Evolutionary conservation across 768 basidiomycete genomes (phyloP).

Genomic region (Suillus ampliporus): DNA sequence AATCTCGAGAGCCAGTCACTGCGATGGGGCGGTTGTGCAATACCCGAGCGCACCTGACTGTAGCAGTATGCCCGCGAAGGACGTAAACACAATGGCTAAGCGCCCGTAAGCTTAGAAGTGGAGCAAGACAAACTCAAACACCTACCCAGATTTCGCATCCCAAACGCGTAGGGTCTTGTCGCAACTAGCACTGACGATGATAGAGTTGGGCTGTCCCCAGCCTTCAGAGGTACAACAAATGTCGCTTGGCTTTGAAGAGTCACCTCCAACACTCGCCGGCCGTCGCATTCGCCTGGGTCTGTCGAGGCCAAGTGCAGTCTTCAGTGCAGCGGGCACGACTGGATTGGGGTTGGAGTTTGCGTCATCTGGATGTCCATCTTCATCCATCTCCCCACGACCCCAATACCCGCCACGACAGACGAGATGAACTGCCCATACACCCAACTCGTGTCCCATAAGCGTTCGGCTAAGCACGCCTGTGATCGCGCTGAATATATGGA

Average conservation of each 20-base stretch:
- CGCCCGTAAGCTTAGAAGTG: conserved; percentile 13
- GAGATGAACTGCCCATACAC: conserved; percentile 93
- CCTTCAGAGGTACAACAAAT: conserved; percentile 75
- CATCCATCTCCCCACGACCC: conserved; percentile 24
- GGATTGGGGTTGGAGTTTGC: conserved; percentile 8
- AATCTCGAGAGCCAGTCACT: conserved; percentile 88
- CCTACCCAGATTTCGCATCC: conserved; percentile 87
- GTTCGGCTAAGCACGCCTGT: conserved; percentile 80
- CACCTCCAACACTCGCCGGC: conserved; percentile 6
- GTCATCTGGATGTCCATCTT: conserved; percentile 13
- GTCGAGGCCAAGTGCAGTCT: conserved; percentile 56
- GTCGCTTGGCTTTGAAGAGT: conserved; percentile 49
- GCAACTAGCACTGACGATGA: conserved; percentile 92
- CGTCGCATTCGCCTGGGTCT: conserved; percentile 25
- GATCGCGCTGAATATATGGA: conserved; percentile 83
- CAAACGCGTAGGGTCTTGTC: conserved; percentile 92
- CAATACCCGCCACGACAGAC: conserved; percentile 67
- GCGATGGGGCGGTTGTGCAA: conserved; percentile 88
- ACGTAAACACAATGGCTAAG: conserved; percentile 72
- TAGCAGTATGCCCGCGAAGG: conserved; percentile 85
- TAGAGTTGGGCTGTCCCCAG: conserved; percentile 85
- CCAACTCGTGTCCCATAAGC: conserved; percentile 81
- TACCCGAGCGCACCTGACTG: conserved; percentile 89
- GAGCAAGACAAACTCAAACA: background rate
- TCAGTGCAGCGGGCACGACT: conserved; percentile 40